Evolutionary conservation across 1,284 basidiomycete genomes (phyloP), one percentile per base, ranked within the genome.

Genomic region (Hemileia vastatrix): DNA sequence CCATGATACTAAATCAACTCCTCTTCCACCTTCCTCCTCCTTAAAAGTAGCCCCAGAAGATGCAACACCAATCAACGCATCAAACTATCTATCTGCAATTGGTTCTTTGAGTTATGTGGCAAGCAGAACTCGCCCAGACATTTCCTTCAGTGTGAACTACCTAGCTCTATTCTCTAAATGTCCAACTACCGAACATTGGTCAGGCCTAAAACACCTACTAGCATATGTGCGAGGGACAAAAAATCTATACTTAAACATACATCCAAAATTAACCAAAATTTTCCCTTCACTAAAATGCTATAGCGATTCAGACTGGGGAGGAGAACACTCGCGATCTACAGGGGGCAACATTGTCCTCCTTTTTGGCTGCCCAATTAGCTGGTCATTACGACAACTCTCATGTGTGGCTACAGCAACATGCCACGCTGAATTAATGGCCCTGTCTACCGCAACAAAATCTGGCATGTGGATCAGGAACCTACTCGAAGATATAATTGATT

Each of bases 351-450:
- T 45, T 2, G 11, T 44, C 8, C 27, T 44, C 31, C 18, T 3
- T 3, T 19, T 19, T 0, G 33, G 48, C 33, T 58, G 57, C 19
- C 47, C 57, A n/a, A 43, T 58, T 0, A 15, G 47, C 2, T 58
- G 57, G 57, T n/a, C n/a, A 1, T 58, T 33, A 5, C 32, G 27
- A 18, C 2, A 32, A 2, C 31, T 49, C 2, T n/a, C 45, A 0
- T 45, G 36, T 1, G 45, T 57, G 0, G 56, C 45, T 2, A 8
- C 45, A 3, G 48, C 56, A 6, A 57, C 56, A 2, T 27, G 43
- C 1, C 56, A 58, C 8, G 48, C 47, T 2, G 57, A 58, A 24
- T 58, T 50, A 18, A 58, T 58, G 57, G 57, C 57, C 0, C 0
- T 58, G n/a, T 19, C 47, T 0, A 4, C n/a, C 0, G 57, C 27